Evolutionary conservation across 2,329 filamentous ascomycete genomes (phyloP), one percentile per base, ranked within the genome.

Genomic region (Fusarium nurragi): DNA sequence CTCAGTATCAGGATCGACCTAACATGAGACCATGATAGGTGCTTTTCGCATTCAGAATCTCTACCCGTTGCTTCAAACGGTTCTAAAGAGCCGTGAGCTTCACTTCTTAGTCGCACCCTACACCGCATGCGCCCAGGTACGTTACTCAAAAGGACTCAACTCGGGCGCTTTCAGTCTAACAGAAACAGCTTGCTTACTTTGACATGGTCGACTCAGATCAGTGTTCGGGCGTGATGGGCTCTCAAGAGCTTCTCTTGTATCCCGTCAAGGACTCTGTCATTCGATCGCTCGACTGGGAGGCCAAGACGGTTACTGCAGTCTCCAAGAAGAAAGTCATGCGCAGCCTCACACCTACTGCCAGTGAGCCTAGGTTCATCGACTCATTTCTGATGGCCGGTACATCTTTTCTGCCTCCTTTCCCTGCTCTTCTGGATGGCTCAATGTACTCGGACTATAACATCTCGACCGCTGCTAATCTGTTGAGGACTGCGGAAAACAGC

Each of bases 51-150:
- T 90, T 37, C 87, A 91, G 73, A 86, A 89, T 54, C 85, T 97
- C 47, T 93, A 90, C 72, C 88, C 89, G 50, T 85, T 92, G 51
- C 84, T 98, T 36, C 92, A 96, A 77, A 82, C 84, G 26, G 88
- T 94, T 53, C 83, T 98, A 48, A 83, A 85, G 70, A 81, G 88
- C 66, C 86, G 89, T 63, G 83, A 84, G 3, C 80, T 97, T 54
- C 86, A 92, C 60, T 97, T 93, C 73, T 82, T 92, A 44, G 90
- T 96, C 40, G 90, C 94, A 13, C 94, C 94, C 2, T 97, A 93
- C 80, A 93, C 90, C 76, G 93, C 94, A 34, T 90, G 90, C 71
- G 92, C 92, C 57, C 93, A 97, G 87, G 92, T 94, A 78, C 74
- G 81, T 76, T 23, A 39, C 37, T 21, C 39, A 21, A 18, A 32